phyloP scores from a whole-genome alignment of 306 rosid genomes.

The Inga leiocalycina region DNA sequence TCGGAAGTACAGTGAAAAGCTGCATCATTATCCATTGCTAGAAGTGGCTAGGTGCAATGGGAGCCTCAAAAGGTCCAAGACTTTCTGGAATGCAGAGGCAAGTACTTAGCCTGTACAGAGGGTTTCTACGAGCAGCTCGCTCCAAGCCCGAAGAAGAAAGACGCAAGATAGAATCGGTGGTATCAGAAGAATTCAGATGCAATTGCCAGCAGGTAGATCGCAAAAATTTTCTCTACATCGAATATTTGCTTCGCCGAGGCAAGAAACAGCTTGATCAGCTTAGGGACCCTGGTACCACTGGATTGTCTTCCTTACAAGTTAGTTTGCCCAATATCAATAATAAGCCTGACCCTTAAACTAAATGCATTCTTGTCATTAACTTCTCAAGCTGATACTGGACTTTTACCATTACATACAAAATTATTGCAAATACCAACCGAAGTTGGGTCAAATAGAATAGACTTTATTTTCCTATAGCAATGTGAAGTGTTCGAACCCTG shows the following conservation, averaged over 20 bases:
- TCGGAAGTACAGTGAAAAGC: background rate
- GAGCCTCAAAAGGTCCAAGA: slow-evolving; percentile 45
- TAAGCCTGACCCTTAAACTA: slow-evolving; percentile 30
- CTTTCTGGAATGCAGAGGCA: slow-evolving; percentile 93
- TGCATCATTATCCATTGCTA: background rate
- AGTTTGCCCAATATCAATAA: slow-evolving; percentile 32
- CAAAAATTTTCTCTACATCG: slow-evolving; percentile 77
- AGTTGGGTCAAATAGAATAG: background rate
- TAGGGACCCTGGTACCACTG: slow-evolving; percentile 57
- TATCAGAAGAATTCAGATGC: slow-evolving; percentile 64
- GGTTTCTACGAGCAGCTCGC: slow-evolving; percentile 78
- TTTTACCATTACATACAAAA: background rate
- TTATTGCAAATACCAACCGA: background rate
- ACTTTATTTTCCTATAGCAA: background rate
- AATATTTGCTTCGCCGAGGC: slow-evolving; percentile 76
- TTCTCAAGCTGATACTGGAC: background rate
- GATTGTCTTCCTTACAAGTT: slow-evolving; percentile 55
- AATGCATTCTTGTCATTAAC: slow-evolving; percentile 6
- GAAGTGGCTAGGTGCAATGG: slow-evolving; percentile 48
- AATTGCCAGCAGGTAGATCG: slow-evolving; percentile 70
- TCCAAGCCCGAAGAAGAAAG: slow-evolving; percentile 64
- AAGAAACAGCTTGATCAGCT: slow-evolving; percentile 87
- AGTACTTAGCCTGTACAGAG: slow-evolving; percentile 78
- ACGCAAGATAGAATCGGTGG: slow-evolving; percentile 56
- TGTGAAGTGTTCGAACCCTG: background rate